Percentiles rank a stretch among this genome's conserved stretches.
Conservation (phyloP, 2,329 filamentous ascomycete species). For the Xylariaceae sp. region DNA sequence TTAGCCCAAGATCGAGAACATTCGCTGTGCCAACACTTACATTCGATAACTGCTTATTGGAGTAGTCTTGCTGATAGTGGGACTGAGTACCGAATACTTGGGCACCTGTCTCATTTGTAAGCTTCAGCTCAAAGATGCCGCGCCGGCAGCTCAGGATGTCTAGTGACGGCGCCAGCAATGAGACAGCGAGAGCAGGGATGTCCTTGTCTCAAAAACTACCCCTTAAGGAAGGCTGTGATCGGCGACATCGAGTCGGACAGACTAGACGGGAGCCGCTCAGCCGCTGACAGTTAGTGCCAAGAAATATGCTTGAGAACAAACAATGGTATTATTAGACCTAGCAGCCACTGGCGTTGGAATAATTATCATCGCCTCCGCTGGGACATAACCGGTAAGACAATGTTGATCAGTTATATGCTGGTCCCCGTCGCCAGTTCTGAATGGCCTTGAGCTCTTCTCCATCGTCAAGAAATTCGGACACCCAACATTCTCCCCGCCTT, state of each 20-base stretch:
- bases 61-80: not conserved
- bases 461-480: not conserved
- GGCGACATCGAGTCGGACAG: not conserved
- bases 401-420: constrained; percentile 13
- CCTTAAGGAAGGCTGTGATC: not conserved
- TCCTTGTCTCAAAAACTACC: not conserved
- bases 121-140: not conserved
- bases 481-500: not conserved
- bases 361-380: constrained; percentile 7
- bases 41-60: not conserved
- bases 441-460: not conserved
- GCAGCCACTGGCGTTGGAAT: constrained; percentile 16
- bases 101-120: not conserved
- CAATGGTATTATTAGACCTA: constrained; percentile 19
- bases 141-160: not conserved
- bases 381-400: constrained; percentile 17
- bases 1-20: not conserved
- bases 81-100: not conserved
- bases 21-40: not conserved
- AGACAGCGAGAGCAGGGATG: not conserved
- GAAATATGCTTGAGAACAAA: not conserved
- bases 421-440: constrained; percentile 7
- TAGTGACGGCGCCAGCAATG: not conserved
- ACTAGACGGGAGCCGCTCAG: not conserved
- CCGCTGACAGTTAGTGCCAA: too few species aligned